These are phyloP conservation scores for Plantago major DNA, from an alignment of 257 asterid species.

Conservation along the genomic window DNA sequence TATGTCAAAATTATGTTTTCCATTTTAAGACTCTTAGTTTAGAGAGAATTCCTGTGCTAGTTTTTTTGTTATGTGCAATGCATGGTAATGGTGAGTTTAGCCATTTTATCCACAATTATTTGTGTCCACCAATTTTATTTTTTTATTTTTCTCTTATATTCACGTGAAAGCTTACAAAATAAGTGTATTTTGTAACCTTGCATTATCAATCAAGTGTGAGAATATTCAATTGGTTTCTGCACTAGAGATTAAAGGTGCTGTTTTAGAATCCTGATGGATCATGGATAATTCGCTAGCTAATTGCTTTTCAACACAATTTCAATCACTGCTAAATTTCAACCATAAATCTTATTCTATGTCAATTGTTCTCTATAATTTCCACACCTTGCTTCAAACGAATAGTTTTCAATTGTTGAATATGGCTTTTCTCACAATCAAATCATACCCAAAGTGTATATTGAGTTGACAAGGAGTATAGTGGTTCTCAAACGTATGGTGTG, in stretches of 20 bases:
- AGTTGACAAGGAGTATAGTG: no score
- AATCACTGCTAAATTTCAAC: no score
- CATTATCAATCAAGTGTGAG: conserved; percentile 19
- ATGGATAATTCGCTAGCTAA: no score
- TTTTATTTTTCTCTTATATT: conserved; percentile 11
- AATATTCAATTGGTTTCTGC: conserved; percentile 44
- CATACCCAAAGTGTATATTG: no score
- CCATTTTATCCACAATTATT: conserved; percentile 65
- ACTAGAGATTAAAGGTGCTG: not conserved
- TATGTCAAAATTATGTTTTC: conserved; percentile 22
- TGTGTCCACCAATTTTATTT: conserved; percentile 58
- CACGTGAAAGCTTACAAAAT: conserved; percentile 38
- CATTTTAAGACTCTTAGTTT: not conserved
- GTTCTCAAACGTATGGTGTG: no score
- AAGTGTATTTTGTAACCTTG: conserved; percentile 7
- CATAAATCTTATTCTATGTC: no score
- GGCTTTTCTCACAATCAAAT: no score
- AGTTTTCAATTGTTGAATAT: no score
- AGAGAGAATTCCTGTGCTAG: not conserved
- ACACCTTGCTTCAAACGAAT: no score
- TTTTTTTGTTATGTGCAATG: conserved; percentile 41
- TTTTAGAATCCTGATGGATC: no score
- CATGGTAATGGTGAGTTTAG: conserved; percentile 41
- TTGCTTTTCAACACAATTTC: no score
- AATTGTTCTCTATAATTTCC: no score